Evolutionary conservation across 257 asterid genomes (phyloP).

Genomic region (Salvia hispanica): DNA sequence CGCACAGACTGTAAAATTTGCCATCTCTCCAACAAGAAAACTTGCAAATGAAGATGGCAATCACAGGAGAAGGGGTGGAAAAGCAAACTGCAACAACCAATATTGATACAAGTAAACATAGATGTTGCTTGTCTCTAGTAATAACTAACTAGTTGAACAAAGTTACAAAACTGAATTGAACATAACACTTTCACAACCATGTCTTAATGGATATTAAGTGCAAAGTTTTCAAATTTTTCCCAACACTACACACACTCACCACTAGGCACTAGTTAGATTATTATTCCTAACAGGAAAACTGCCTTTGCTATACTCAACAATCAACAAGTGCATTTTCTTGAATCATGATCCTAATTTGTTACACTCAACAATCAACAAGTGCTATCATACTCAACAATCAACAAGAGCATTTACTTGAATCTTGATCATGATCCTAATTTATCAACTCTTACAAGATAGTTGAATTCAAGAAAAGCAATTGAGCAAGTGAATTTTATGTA

Average conservation of each 20-base stretch:
- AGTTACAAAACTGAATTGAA: no score
- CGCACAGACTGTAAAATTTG: no score
- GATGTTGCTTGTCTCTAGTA: no score
- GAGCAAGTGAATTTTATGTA: constrained; percentile 26
- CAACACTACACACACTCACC: neutral
- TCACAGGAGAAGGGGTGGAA: neutral
- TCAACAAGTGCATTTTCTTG: no score
- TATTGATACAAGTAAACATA: neutral
- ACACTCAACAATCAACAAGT: no score
- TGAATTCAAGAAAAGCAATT: no score
- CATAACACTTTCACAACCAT: neutral
- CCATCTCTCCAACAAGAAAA: neutral
- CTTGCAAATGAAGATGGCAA: neutral
- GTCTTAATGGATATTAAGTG: neutral
- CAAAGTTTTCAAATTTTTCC: neutral
- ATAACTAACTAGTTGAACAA: no score
- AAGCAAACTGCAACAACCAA: neutral
- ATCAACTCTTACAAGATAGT: no score
- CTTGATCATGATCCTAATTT: constrained; percentile 27
- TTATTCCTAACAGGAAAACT: neutral
- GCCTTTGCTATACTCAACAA: no score
- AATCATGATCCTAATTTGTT: no score
- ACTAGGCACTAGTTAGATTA: neutral
- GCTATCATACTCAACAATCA: no score
- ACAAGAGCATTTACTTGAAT: neutral